Base-by-base conservation (phyloP, 129 eudicot genomes). In the Erigeron canadensis region DNA sequence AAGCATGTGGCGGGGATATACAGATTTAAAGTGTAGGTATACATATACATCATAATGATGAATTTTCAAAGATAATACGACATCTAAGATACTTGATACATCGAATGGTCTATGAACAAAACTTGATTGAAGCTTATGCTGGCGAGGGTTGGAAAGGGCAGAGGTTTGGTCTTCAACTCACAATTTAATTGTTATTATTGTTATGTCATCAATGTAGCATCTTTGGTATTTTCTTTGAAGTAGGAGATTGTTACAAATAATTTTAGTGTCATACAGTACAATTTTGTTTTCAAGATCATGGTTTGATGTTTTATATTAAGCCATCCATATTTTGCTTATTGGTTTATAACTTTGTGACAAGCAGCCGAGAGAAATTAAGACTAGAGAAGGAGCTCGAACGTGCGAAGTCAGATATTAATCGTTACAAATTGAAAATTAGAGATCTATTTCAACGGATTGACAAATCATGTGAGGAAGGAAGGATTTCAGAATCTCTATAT, bases 81-180 rank as follows among this genome's bases (percentile, higher is more conserved):
- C 95, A 85, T 75, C 79, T 89, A 56, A 87, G 86, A 79, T 93
- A 93, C 76, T 66, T 89, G 28, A 75, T 93, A 43, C 69, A 79
- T 56, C 81, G 92, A 78, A 87, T 87, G 73, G 69, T 21, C 39
- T 89, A 87, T 75, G 96, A 89, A 75, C 91, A 87, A 66, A 89
- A 72, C 73, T 85, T 89, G 56, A 87, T 93, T 61, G 96, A 93
- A 67, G 98, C 98, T 59, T 93, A 93, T 74, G 84, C 84, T 68
- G 91, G 95, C 39, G 98, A 93, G 73, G 98, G 98, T 62, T 93
- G 98, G 98, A 93, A 82, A 73, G 92, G 96, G 41, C 98, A 89
- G 80, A 93, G 98, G 98, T 93, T 67, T 46, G 83, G 77, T 13
- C 55, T 65, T 74, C 55, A 21, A 60, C 42, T 42, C 18, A n/a